phyloP scores from a whole-genome alignment of 2,329 filamentous ascomycete genomes.

The Penicillium sp. region DNA sequence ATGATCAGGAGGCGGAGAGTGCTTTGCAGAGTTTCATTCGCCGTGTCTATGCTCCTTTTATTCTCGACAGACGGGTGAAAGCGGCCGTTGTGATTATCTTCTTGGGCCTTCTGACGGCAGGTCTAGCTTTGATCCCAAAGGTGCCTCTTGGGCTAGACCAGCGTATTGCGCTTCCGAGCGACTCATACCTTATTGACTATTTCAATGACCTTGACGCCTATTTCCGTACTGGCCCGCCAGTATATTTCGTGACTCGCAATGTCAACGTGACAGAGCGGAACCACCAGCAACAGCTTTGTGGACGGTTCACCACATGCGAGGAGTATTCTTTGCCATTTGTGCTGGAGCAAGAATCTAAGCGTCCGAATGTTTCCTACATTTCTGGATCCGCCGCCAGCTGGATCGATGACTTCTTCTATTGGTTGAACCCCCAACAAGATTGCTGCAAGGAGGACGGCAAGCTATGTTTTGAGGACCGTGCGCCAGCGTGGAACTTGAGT shows the following conservation, averaged over 20 bases:
- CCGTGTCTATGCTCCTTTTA: constrained; percentile 78
- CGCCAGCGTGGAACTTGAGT: constrained; percentile 85
- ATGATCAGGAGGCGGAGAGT: constrained; percentile 76
- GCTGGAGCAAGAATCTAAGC: constrained; percentile 90
- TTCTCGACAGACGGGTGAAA: constrained; percentile 81
- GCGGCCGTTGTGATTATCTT: constrained; percentile 75
- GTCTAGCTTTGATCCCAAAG: constrained; percentile 78
- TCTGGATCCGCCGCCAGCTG: constrained; percentile 87
- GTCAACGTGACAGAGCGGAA: constrained; percentile 74
- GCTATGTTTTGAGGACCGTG: constrained; percentile 75
- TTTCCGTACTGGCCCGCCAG: constrained; percentile 84
- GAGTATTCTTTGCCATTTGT: constrained; percentile 82
- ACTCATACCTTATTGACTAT: constrained; percentile 92
- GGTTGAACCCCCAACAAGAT: constrained; percentile 86
- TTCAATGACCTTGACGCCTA: constrained; percentile 96
- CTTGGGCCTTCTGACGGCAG: constrained; percentile 81
- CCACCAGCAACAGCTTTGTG: constrained; percentile 84
- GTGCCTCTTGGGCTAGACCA: constrained; percentile 90
- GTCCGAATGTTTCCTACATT: constrained; percentile 83
- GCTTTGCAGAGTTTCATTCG: constrained; percentile 83
- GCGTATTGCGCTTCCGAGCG: constrained; percentile 87
- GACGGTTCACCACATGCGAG: constrained; percentile 86
- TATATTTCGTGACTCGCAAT: constrained; percentile 89
- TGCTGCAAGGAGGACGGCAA: constrained; percentile 70
- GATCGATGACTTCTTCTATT: constrained; percentile 95